Conservation (phyloP, 2,329 filamentous ascomycete genomes). For the Epichloe festucae region DNA sequence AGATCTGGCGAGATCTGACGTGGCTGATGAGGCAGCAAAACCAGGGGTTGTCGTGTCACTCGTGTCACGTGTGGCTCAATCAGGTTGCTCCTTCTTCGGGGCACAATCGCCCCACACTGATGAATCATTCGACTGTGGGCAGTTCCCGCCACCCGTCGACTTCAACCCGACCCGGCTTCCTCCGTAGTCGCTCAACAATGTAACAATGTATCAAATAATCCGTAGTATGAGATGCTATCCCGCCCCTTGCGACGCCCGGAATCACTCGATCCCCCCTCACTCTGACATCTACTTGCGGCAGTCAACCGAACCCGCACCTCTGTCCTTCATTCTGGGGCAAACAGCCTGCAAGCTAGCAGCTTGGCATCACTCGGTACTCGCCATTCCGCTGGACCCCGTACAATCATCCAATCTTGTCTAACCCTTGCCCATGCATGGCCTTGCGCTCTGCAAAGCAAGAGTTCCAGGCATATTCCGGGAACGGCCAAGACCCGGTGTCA, state of each 20-base stretch:
- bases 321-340: not conserved
- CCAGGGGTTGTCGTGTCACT: not conserved
- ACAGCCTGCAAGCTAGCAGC: not conserved
- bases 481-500: slow-evolving; percentile 1
- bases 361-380: not conserved
- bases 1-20: slow-evolving; percentile 10
- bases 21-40: slow-evolving; percentile 9
- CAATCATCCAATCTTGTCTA: not conserved
- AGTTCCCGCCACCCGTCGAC: too few relatives aligned
- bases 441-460: not conserved
- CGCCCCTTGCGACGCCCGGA: not conserved
- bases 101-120: not conserved
- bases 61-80: too few relatives aligned
- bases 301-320: not conserved
- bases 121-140: too few relatives aligned
- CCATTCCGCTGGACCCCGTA: not conserved
- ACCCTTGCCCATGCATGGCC: not conserved
- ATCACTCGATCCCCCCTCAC: too few relatives aligned
- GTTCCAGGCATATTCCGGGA: not conserved
- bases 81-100: not conserved
- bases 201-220: too few relatives aligned
- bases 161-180: too few relatives aligned
- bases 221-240: not conserved
- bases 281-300: not conserved
- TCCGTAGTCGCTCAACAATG: too few relatives aligned